A percentile compares a stretch with the other conserved stretches of the same genome.
These are phyloP conservation scores for Fistulinella staudtii DNA, from an alignment of 1,284 basidiomycete species.

Conservation along the genomic window DNA sequence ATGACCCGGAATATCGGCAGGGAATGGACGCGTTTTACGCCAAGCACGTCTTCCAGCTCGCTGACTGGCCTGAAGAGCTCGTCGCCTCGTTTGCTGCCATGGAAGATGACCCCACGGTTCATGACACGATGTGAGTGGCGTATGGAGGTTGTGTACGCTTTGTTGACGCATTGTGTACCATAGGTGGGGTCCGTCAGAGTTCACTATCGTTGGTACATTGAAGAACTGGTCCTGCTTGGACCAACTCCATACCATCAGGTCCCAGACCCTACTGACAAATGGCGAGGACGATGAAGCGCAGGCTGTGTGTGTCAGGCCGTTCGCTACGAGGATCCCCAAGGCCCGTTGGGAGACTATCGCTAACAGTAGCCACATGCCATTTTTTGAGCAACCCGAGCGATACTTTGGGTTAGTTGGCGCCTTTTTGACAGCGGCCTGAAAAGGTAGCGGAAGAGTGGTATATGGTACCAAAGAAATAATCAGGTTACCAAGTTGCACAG, in stretches of 20 bases:
- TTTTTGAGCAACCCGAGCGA: not conserved
- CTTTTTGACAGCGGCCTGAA: not conserved
- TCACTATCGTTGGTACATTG: slow-evolving; percentile 28
- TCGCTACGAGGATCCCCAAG: slow-evolving; percentile 30
- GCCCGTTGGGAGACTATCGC: slow-evolving; percentile 34
- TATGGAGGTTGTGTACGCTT: not conserved
- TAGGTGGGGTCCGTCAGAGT: slow-evolving; percentile 30
- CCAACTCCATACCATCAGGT: slow-evolving; percentile 31
- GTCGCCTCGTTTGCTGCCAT: slow-evolving; percentile 8
- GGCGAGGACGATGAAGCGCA: slow-evolving; percentile 33
- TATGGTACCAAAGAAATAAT: no score
- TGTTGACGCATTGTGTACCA: slow-evolving; percentile 1
- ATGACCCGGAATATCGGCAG: slow-evolving; percentile 21
- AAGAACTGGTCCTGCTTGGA: slow-evolving; percentile 34
- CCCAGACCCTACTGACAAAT: slow-evolving; percentile 34
- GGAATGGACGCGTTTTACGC: slow-evolving; percentile 23
- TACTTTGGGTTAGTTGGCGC: slow-evolving; percentile 21
- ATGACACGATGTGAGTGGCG: slow-evolving; percentile 19
- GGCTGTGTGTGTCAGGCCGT: slow-evolving; percentile 27
- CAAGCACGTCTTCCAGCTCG: slow-evolving; percentile 17
- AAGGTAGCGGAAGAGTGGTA: no score
- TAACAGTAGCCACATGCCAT: slow-evolving; percentile 31
- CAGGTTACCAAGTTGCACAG: no score
- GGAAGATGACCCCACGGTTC: slow-evolving; percentile 16
- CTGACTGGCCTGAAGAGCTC: slow-evolving; percentile 17